Evolutionary conservation across 169 alveolate genomes (phyloP), one percentile per base, ranked within the genome.

Genomic region (Babesia divergens): DNA sequence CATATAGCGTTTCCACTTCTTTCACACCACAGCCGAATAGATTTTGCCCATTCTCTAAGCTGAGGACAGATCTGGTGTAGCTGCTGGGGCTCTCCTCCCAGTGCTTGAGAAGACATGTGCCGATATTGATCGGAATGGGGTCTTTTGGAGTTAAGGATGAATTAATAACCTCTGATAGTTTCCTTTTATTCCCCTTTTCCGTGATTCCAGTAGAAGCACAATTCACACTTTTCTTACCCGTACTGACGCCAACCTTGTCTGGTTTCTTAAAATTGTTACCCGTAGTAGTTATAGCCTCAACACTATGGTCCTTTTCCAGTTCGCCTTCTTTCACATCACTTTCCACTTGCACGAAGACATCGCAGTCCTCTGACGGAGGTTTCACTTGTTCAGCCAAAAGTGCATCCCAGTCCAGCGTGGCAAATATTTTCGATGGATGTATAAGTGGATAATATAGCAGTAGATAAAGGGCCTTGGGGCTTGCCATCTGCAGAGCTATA

Each of bases 391-490:
- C 14, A 9, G 43, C 62, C 42, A 77, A 59, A 16, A 44, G n/a
- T 18, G 38, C 49, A 43, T 38, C 62, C 88, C 75, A 80, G 40
- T 80, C 83, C 29, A 32, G 38, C 18, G 83, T 58, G 31, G 83
- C 88, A 52, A 80, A 80, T 2, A 80, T 2, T 20, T 80, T 55
- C 14, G 82, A 69, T 0, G 67, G 67, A 58, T 80, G 88, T 6
- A 80, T 18, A 11, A 80, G 50, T 5, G 88, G 88, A 37, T 80
- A 80, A 37, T 70, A 80, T 2, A 80, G 18, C 37, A 80, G 35
- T 42, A 80, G 64, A 38, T 80, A 80, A 6, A 80, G 32, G 7
- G 88, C 83, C 55, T 80, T 80, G 16, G 88, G 83, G 42, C 60
- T 64, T 1, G 88, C 88, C 42, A 35, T 34, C 24, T 69, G 88